Evolutionary conservation across 2,329 filamentous ascomycete genomes (phyloP), one percentile per base, ranked within the genome.

Genomic region (Pseudonectria buxi): DNA sequence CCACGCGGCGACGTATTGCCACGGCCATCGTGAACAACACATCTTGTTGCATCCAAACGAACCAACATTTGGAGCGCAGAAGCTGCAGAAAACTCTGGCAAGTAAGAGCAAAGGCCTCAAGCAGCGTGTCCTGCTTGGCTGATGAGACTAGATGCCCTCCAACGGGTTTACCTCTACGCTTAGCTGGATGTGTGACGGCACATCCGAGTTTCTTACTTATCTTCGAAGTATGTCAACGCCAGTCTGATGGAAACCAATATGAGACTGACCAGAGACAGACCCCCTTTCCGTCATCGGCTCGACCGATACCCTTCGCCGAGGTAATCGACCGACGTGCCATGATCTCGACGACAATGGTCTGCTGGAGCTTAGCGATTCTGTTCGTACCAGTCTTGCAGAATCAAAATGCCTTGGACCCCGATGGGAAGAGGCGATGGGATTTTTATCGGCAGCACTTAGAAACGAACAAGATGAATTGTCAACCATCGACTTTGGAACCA

Each of bases 311-410:
- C 28, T 30, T 16, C 15, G 24, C 28, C 24, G 32, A 7, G 32
- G 39, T 33, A 29, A 30, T 13, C 27, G 12, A 7, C 31, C 33
- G 9, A 30, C 37, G n/a, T 15, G 24, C 14, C 12, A 26, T 26
- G 16, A 33, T 39, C 16, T 44, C 10, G 46, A 53, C 32, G 37
- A 46, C 14, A 34, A 41, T 34, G 37, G 32, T 14, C 37, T 54
- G 3, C 49, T 69, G 4, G 46, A 60, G 12, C 54, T 73, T 6
- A 69, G 65, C 25, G 64, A 73, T 40, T 54, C 58, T 2, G 53
- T 67, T 24, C 60, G 69, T 3, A 43, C 46, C 3, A 59, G 54
- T 9, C 49, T 72, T 1, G 44, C 47, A 7, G 44, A 55, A 6
- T 45, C 55, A 7, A 53, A 55, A 25, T 48, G 34, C 5, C 47